A percentile compares a stretch with the other conserved stretches of the same genome.
These are phyloP conservation scores for Fusarium aywerte DNA, from an alignment of 2,329 filamentous ascomycete species.

Conservation along the genomic window DNA sequence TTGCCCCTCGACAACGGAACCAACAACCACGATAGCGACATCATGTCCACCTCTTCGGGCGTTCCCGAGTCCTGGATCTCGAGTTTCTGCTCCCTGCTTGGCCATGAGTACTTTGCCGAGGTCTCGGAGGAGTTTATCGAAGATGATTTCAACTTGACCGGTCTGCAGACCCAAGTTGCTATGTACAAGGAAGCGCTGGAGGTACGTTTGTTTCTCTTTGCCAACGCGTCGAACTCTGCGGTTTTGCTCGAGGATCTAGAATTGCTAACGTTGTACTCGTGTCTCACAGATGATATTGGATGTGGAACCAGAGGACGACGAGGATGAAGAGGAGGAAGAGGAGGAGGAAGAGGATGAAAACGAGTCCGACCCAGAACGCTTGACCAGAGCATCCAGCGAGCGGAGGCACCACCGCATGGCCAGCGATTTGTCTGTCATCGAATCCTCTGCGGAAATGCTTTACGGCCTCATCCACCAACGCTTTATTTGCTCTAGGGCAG, in stretches of 20 bases:
- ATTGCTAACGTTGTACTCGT: slow-evolving; percentile 16
- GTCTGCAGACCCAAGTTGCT: slow-evolving; percentile 91
- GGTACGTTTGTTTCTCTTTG: slow-evolving; percentile 57
- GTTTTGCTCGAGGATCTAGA: not conserved
- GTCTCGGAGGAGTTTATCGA: slow-evolving; percentile 99
- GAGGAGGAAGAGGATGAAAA: slow-evolving; percentile 81
- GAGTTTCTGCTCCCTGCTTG: slow-evolving; percentile 93
- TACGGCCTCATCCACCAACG: slow-evolving; percentile 98
- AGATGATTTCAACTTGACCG: slow-evolving; percentile 99
- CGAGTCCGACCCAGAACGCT: slow-evolving; percentile 70
- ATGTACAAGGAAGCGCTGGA: slow-evolving; percentile 99
- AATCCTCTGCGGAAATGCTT: slow-evolving; percentile 96
- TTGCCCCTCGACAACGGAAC: slow-evolving; percentile 20
- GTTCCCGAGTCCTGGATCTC: slow-evolving; percentile 94
- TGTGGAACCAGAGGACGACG: slow-evolving; percentile 94
- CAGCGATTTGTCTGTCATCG: slow-evolving; percentile 93
- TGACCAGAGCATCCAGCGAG: slow-evolving; percentile 64
- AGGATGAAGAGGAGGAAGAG: slow-evolving; percentile 86
- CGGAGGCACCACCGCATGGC: slow-evolving; percentile 86
- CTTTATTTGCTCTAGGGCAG: slow-evolving; percentile 95
- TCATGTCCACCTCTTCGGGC: slow-evolving; percentile 70
- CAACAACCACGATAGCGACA: slow-evolving; percentile 26
- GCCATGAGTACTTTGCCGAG: slow-evolving; percentile 99
- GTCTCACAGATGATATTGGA: slow-evolving; percentile 88
- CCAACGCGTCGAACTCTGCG: slow-evolving; percentile 1